phyloP scores from a whole-genome alignment of 768 basidiomycete species.

The Boletus vinaceobasis region DNA sequence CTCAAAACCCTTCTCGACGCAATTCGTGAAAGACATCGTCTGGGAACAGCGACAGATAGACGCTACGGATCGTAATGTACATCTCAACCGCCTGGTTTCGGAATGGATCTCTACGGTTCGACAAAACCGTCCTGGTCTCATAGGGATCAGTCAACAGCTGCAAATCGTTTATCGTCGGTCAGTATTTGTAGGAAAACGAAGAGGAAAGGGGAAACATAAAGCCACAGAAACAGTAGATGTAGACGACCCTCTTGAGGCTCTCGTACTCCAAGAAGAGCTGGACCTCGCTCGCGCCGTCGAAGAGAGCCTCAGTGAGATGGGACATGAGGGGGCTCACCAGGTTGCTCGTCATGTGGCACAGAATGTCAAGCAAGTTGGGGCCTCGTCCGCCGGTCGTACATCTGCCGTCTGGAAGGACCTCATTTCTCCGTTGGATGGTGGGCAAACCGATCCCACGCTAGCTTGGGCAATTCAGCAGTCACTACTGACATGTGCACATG shows the following conservation, averaged over 20 bases:
- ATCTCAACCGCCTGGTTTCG: constrained; percentile 31
- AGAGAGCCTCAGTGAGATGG: constrained; percentile 38
- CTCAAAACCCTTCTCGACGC: constrained; percentile 42
- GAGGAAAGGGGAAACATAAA: background rate
- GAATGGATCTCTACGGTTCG: constrained; percentile 31
- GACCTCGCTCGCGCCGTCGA: constrained; percentile 46
- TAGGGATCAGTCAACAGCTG: constrained; percentile 34
- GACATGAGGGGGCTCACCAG: constrained; percentile 2
- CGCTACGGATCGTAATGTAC: constrained; percentile 18
- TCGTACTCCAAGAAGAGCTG: constrained; percentile 35
- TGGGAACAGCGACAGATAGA: constrained; percentile 18
- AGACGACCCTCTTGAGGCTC: constrained; percentile 13
- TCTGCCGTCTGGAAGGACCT: constrained; percentile 10
- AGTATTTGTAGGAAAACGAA: background rate
- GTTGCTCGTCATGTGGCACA: constrained; percentile 6
- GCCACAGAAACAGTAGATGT: constrained; percentile 1
- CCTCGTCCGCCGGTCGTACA: constrained; percentile 1
- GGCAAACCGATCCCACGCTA: constrained; percentile 19
- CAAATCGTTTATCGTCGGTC: constrained; percentile 41
- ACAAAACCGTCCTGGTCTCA: constrained; percentile 20
- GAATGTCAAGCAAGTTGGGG: constrained; percentile 2
- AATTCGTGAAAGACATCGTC: constrained; percentile 39
- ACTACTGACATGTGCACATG: constrained; percentile 12
- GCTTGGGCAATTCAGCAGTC: constrained; percentile 32
- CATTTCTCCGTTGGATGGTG: constrained; percentile 1